Percentiles rank a stretch among this genome's conserved stretches.
Evolutionary conservation across 1,284 basidiomycete species (phyloP).

Genomic region (Ustilago nuda): DNA sequence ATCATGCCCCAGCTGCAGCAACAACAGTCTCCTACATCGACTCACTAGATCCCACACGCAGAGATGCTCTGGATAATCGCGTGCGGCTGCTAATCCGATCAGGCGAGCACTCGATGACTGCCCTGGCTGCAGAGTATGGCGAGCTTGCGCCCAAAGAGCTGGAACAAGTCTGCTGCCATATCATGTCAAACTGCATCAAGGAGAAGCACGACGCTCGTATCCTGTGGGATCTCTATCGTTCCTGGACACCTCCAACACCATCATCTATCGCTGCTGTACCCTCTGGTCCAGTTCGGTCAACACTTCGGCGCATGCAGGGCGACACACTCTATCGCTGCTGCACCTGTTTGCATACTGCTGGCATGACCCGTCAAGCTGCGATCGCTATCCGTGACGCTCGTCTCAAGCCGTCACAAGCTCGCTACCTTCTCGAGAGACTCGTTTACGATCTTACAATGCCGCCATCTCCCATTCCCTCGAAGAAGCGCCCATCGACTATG

Average conservation of each 20-base stretch:
- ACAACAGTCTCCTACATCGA: constrained; percentile 22
- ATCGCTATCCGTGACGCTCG: constrained; percentile 28
- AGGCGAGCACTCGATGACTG: constrained; percentile 35
- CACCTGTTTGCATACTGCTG: constrained; percentile 19
- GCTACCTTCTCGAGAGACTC: constrained; percentile 37
- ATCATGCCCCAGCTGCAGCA: background rate
- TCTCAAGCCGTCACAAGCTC: constrained; percentile 48
- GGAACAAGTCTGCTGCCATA: constrained; percentile 31
- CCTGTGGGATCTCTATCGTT: constrained; percentile 32
- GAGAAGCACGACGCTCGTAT: constrained; percentile 11
- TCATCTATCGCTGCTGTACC: background rate
- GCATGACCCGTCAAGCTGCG: constrained; percentile 31
- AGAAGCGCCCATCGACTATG: background rate
- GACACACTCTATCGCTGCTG: constrained; percentile 34
- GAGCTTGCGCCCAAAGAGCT: background rate
- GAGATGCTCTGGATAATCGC: constrained; percentile 14
- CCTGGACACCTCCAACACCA: constrained; percentile 7
- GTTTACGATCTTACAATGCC: constrained; percentile 28
- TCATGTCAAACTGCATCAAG: constrained; percentile 22
- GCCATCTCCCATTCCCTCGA: background rate
- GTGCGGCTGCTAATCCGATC: constrained; percentile 17
- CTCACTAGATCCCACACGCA: constrained; percentile 1
- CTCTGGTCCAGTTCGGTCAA: constrained; percentile 5
- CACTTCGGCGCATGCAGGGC: constrained; percentile 30
- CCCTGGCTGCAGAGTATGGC: constrained; percentile 14